phyloP scores from a whole-genome alignment of 345 rosid genomes.

The Geranium rotundifolium region DNA sequence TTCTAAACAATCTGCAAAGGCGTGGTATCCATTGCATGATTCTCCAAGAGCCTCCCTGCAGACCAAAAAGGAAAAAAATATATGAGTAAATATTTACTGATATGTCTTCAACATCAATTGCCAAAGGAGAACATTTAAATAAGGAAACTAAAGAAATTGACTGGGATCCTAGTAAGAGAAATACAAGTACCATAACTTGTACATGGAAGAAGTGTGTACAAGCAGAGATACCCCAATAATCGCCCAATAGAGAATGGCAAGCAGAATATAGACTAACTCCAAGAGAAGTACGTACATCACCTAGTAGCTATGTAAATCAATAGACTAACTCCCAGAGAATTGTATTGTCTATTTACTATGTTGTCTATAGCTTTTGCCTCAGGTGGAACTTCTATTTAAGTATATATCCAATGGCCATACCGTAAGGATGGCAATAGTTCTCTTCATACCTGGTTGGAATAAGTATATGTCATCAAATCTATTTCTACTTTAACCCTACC shows the following conservation, averaged over 20 bases:
- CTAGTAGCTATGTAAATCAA: no score
- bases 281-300: no score
- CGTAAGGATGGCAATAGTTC: no score
- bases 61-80: slow-evolving; percentile 1
- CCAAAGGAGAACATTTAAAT: no score
- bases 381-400: no score
- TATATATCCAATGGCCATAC: no score
- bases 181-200: background rate
- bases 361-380: no score
- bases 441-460: no score
- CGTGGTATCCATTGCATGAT: slow-evolving; percentile 45
- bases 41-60: slow-evolving; percentile 66
- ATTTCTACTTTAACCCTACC: no score
- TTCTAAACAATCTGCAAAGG: slow-evolving; percentile 67
- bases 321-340: no score
- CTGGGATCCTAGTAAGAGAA: background rate
- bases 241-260: background rate
- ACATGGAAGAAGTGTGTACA: background rate
- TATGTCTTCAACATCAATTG: background rate
- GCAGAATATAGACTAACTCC: background rate
- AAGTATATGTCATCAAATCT: no score
- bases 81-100: background rate
- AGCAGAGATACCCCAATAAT: background rate
- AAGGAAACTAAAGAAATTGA: background rate
- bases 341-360: no score